phyloP scores from a whole-genome alignment of 208 protist species.

The Perkinsela sp. region DNA sequence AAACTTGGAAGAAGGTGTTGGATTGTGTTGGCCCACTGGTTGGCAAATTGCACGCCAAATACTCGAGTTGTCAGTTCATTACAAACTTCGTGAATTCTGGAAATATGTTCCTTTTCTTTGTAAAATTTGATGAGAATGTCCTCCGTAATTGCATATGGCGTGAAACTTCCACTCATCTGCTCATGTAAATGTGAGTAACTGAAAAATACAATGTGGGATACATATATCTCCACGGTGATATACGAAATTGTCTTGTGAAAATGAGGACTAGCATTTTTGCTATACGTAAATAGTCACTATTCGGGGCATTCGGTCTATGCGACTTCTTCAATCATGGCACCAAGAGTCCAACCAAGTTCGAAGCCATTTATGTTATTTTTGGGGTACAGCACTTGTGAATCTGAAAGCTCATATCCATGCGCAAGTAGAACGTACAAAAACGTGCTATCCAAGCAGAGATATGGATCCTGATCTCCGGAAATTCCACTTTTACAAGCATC shows the following conservation, averaged over 20 bases:
- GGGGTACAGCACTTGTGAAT: slow-evolving; percentile 18
- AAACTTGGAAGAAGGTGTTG: neutral
- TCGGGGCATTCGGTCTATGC: too few relatives aligned
- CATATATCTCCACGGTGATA: too few relatives aligned
- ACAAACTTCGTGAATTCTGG: neutral
- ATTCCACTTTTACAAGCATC: slow-evolving; percentile 6
- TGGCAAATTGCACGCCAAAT: neutral
- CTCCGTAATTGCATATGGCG: neutral
- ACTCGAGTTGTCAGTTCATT: neutral
- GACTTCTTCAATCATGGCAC: slow-evolving; percentile 16
- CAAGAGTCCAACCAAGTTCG: slow-evolving; percentile 40
- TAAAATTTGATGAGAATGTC: neutral
- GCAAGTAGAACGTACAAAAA: slow-evolving; percentile 30
- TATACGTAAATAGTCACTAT: too few relatives aligned
- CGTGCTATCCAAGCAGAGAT: slow-evolving; percentile 33
- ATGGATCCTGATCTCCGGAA: slow-evolving; percentile 8
- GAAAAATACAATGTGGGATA: too few relatives aligned
- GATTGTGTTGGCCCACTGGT: neutral
- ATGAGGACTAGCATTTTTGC: too few relatives aligned
- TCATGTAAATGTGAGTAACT: too few relatives aligned
- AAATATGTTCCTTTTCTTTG: neutral
- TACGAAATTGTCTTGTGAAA: too few relatives aligned
- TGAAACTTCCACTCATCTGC: too few relatives aligned
- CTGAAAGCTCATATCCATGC: slow-evolving; percentile 17
- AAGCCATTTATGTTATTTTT: slow-evolving; percentile 41